Conservation (phyloP, 768 basidiomycete genomes). For the Leucocoprinus leucothites region DNA sequence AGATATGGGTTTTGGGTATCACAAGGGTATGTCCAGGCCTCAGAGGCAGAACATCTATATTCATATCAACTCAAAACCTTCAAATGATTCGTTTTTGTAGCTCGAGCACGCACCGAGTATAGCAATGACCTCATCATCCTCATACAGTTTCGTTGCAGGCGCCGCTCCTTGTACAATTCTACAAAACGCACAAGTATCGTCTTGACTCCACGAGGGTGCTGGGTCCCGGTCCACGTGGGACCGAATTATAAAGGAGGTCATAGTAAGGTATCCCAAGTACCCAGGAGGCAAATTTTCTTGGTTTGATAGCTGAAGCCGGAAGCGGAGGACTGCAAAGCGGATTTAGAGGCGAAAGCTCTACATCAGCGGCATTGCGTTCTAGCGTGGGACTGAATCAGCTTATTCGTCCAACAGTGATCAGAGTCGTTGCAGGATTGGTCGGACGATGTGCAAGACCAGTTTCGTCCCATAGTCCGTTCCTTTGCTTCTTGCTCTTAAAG, state of each 20-base stretch:
- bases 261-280: conserved; percentile 19
- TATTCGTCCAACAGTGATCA: not conserved
- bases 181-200: conserved; percentile 60
- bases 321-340: not conserved
- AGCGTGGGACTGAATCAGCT: not conserved
- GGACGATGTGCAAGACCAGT: too few species aligned
- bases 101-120: conserved; percentile 48
- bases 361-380: too few species aligned
- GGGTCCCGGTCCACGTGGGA: conserved; percentile 48
- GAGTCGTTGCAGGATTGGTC: too few species aligned
- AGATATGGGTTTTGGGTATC: conserved; percentile 62
- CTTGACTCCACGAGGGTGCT: conserved; percentile 46
- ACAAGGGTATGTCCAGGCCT: conserved; percentile 67
- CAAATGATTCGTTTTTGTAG: not conserved
- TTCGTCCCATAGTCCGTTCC: too few species aligned
- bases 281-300: not conserved
- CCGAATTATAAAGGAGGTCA: conserved; percentile 77
- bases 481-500: not conserved
- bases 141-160: conserved; percentile 50
- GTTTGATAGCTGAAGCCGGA: too few species aligned
- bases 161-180: conserved; percentile 52
- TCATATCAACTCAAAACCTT: not conserved
- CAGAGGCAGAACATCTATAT: conserved; percentile 63
- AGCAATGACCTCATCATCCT: conserved; percentile 60
- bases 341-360: too few species aligned